phyloP scores from a whole-genome alignment of 2,329 filamentous ascomycete species.

The Exophiala mesophila region DNA sequence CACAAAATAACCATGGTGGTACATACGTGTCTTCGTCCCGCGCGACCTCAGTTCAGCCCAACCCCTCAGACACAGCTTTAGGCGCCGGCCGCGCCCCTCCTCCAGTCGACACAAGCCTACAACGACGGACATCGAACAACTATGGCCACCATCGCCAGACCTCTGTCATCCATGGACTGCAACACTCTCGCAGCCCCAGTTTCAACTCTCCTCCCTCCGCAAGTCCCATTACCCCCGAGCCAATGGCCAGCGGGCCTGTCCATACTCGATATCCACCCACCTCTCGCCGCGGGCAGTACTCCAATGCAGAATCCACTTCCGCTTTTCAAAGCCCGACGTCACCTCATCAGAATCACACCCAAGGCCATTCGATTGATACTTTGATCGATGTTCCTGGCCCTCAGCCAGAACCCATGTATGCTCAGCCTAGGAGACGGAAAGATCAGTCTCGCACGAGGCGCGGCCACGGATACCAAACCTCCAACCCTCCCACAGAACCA shows the following conservation, averaged over 20 bases:
- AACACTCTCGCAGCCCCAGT: constrained; percentile 87
- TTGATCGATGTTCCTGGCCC: constrained; percentile 27
- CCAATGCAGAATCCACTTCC: constrained; percentile 11
- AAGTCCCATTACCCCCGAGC: constrained; percentile 59
- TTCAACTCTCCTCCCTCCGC: constrained; percentile 68
- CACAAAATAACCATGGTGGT: constrained; percentile 12
- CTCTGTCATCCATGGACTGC: constrained; percentile 91
- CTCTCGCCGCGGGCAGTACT: constrained; percentile 16
- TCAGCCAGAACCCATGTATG: constrained; percentile 36
- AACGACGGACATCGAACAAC: constrained; percentile 49
- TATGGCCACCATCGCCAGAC: constrained; percentile 94
- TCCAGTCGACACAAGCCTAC: constrained; percentile 32
- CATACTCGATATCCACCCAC: constrained; percentile 13
- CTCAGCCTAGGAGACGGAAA: constrained; percentile 40
- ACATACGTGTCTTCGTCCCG: constrained; percentile 16
- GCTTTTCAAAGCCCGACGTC: constrained; percentile 16
- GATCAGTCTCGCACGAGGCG: constrained; percentile 63
- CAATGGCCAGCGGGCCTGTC: constrained; percentile 16
- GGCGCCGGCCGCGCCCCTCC: constrained; percentile 13
- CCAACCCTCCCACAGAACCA: constrained; percentile 67
- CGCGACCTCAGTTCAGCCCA: constrained; percentile 20
- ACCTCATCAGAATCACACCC: constrained; percentile 23
- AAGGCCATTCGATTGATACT: constrained; percentile 33
- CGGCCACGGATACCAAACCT: constrained; percentile 69
- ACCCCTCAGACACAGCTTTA: constrained; percentile 12